Evolutionary conservation across 169 alveolate genomes (phyloP).

Genomic region (Theileria luwenshuni): DNA sequence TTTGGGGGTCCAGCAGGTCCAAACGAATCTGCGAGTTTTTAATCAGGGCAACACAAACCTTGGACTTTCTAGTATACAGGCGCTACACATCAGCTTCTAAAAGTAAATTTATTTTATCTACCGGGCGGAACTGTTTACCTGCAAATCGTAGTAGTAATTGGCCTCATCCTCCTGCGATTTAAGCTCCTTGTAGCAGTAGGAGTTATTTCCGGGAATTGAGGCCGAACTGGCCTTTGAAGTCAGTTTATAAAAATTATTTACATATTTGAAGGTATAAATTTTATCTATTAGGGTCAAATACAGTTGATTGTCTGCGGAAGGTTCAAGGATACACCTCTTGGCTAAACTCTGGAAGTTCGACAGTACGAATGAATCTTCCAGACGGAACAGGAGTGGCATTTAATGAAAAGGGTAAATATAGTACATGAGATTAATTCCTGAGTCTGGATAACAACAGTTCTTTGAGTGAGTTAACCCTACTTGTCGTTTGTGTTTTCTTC

Average conservation of each 20-base stretch:
- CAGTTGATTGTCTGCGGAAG: conserved; percentile 56
- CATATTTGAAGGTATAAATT: conserved; percentile 29
- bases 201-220: background rate
- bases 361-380: conserved; percentile 38
- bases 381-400: conserved; percentile 54
- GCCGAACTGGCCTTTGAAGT: conserved; percentile 24
- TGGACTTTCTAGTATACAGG: conserved; percentile 22
- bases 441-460: conserved; percentile 21
- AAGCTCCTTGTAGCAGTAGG: background rate
- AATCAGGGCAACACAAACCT: conserved; percentile 7
- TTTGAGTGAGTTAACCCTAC: conserved; percentile 38
- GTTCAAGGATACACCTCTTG: conserved; percentile 28
- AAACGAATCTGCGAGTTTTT: conserved; percentile 28
- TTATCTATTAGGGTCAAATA: conserved; percentile 24
- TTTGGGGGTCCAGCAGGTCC: conserved; percentile 60
- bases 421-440: background rate
- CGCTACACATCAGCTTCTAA: conserved; percentile 37
- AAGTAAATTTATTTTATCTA: background rate
- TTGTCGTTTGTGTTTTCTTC: background rate
- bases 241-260: conserved; percentile 12
- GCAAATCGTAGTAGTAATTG: conserved; percentile 6
- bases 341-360: conserved; percentile 32
- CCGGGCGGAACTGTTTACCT: background rate
- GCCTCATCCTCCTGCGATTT: background rate
- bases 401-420: conserved; percentile 1